These are phyloP conservation scores for Parathielavia hyrcaniae DNA, from an alignment of 495 filamentous ascomycete species.

Conservation along the genomic window DNA sequence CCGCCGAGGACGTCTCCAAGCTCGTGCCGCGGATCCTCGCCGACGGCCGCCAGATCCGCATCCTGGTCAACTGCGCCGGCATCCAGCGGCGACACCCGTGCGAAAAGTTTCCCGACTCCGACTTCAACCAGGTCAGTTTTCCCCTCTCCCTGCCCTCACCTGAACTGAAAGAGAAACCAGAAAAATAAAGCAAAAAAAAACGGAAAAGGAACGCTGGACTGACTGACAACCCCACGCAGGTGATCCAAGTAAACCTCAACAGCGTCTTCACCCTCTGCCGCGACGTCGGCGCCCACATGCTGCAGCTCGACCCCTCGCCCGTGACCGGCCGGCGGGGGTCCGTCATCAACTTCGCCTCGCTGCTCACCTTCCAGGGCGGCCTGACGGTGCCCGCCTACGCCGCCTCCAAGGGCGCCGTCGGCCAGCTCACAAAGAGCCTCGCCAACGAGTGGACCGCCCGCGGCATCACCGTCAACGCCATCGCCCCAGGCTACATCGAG, in stretches of 20 bases:
- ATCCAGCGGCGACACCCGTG: conserved; percentile 76
- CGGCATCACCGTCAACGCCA: conserved; percentile 75
- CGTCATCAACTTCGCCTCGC: conserved; percentile 80
- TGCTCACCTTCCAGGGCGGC: conserved; percentile 87
- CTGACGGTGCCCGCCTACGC: conserved; percentile 88
- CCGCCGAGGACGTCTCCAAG: conserved; percentile 49
- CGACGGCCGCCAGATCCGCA: conserved; percentile 56
- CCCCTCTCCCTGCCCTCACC: neutral
- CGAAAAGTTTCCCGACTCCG: conserved; percentile 69
- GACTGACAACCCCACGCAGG: conserved; percentile 49
- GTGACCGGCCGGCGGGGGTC: conserved; percentile 56
- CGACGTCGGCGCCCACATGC: conserved; percentile 79
- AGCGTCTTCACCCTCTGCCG: conserved; percentile 78
- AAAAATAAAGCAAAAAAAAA: too few species aligned
- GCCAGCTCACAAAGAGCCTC: conserved; percentile 80
- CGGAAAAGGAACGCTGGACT: neutral
- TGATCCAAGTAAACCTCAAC: conserved; percentile 79
- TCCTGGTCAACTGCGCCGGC: conserved; percentile 80
- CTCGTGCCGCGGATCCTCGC: conserved; percentile 57
- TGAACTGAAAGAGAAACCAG: too few species aligned
- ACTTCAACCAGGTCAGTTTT: conserved; percentile 64
- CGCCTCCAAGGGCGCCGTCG: conserved; percentile 79
- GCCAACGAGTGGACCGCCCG: conserved; percentile 78
- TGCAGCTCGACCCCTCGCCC: conserved; percentile 50
- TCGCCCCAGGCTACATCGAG: conserved; percentile 75